Conservation (phyloP, 768 basidiomycete genomes). For the Daedaleopsis nitida region DNA sequence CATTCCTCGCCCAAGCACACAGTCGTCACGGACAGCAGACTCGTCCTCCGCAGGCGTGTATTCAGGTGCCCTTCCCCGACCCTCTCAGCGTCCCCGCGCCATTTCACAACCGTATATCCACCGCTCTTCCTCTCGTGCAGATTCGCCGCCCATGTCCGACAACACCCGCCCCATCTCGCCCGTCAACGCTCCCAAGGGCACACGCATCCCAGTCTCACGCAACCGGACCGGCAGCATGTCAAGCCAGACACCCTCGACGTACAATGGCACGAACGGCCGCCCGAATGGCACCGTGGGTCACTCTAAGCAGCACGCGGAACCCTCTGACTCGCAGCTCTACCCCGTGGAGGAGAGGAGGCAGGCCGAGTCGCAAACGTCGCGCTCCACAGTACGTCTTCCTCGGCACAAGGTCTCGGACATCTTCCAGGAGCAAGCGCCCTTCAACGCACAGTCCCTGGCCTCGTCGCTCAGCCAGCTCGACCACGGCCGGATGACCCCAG, state of each 20-base stretch:
- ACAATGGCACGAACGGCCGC: conserved; percentile 31
- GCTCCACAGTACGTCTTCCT: conserved; percentile 30
- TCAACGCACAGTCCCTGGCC: conserved; percentile 45
- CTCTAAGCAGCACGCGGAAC: conserved; percentile 15
- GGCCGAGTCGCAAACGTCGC: conserved; percentile 29
- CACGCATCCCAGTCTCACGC: conserved; percentile 52
- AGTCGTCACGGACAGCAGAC: conserved; percentile 37
- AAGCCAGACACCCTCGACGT: conserved; percentile 36
- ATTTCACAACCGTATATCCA: conserved; percentile 61
- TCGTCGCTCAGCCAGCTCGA: conserved; percentile 42
- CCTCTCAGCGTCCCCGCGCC: conserved; percentile 57
- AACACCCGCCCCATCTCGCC: conserved; percentile 31
- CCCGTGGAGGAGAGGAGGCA: conserved; percentile 29
- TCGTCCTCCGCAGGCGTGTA: conserved; percentile 17
- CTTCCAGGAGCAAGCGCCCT: conserved; percentile 67
- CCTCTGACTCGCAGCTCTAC: conserved; percentile 31
- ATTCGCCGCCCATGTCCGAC: conserved; percentile 34
- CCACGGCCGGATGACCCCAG: conserved; percentile 28
- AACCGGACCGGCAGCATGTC: conserved; percentile 43
- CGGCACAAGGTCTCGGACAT: conserved; percentile 47
- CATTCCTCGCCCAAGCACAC: conserved; percentile 50
- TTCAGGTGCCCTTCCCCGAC: conserved; percentile 22
- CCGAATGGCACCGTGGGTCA: conserved; percentile 29
- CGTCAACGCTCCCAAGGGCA: conserved; percentile 41
- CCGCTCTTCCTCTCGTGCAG: conserved; percentile 39